Evolutionary conservation across 108 stramenopile species (phyloP).

Genomic region (Stephanodiscus minutulus): DNA sequence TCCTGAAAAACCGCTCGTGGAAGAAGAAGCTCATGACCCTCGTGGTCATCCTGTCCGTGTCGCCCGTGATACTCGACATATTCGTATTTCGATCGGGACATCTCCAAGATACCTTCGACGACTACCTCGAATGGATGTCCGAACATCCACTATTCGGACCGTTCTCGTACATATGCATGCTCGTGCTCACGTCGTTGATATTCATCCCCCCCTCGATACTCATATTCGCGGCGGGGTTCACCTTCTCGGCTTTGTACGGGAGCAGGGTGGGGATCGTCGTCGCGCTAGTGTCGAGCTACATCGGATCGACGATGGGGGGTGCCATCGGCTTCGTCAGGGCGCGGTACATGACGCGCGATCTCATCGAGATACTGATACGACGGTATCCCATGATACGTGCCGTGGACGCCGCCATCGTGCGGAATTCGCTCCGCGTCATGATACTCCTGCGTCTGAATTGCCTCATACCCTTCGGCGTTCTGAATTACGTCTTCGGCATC

Average conservation of each 20-base stretch:
- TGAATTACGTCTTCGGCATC: constrained; percentile 49
- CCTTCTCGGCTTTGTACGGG: constrained; percentile 30
- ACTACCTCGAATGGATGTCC: constrained; percentile 27
- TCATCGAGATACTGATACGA: constrained; percentile 35
- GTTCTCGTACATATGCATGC: constrained; percentile 22
- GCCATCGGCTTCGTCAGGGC: constrained; percentile 35
- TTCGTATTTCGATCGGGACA: constrained; percentile 13
- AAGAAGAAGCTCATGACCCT: constrained; percentile 36
- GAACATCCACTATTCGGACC: constrained; percentile 6
- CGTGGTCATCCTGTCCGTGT: constrained; percentile 20
- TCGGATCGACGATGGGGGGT: constrained; percentile 32
- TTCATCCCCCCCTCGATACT: constrained; percentile 42
- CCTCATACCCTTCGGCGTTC: constrained; percentile 39
- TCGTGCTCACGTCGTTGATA: constrained; percentile 23
- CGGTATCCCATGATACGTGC: constrained; percentile 41
- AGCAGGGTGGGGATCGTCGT: constrained; percentile 13
- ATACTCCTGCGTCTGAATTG: constrained; percentile 39
- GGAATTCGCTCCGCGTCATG: constrained; percentile 42
- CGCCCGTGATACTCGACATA: constrained; percentile 24
- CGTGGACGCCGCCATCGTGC: constrained; percentile 35
- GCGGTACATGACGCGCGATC: constrained; percentile 40
- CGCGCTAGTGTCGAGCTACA: constrained; percentile 21
- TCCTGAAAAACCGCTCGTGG: constrained; percentile 25
- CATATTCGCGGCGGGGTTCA: constrained; percentile 39
- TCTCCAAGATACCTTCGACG: background rate